Evolutionary conservation across 176 grass and related monocot genomes (phyloP).

Genomic region (Elymus sibiricus): DNA sequence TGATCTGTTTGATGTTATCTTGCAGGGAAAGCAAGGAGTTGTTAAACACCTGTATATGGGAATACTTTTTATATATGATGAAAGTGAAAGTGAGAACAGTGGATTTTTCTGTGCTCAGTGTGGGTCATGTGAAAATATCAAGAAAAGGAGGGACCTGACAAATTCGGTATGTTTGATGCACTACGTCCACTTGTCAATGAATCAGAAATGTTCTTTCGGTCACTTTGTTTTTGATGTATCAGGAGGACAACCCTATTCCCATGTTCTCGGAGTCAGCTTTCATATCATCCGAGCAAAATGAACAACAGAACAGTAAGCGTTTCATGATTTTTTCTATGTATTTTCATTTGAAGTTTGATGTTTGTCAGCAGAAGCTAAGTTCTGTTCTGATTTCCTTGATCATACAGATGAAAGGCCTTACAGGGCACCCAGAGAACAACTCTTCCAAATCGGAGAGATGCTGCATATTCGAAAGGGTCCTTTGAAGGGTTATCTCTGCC

Average conservation of each 20-base stretch:
- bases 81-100: constrained; percentile 73
- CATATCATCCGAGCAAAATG: constrained; percentile 46
- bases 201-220: constrained; percentile 10
- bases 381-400: constrained; percentile 38
- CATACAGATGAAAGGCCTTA: constrained; percentile 51
- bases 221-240: constrained; percentile 38
- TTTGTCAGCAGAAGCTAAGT: neutral
- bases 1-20: constrained; percentile 31
- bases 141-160: constrained; percentile 48
- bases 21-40: constrained; percentile 86
- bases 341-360: neutral
- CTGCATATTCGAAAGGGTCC: constrained; percentile 85
- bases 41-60: constrained; percentile 95
- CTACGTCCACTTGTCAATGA: constrained; percentile 5
- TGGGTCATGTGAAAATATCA: constrained; percentile 66
- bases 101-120: constrained; percentile 87
- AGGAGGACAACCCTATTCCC: constrained; percentile 54
- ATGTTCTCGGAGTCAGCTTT: constrained; percentile 48
- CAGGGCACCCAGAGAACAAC: constrained; percentile 63
- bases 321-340: neutral
- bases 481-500: constrained; percentile 97
- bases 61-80: constrained; percentile 79
- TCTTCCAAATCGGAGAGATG: constrained; percentile 80
- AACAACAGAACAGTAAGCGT: constrained; percentile 42
- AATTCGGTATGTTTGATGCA: constrained; percentile 28